Base-by-base conservation (phyloP, 2,329 filamentous ascomycete species). In the Epichloe sylvatica region DNA sequence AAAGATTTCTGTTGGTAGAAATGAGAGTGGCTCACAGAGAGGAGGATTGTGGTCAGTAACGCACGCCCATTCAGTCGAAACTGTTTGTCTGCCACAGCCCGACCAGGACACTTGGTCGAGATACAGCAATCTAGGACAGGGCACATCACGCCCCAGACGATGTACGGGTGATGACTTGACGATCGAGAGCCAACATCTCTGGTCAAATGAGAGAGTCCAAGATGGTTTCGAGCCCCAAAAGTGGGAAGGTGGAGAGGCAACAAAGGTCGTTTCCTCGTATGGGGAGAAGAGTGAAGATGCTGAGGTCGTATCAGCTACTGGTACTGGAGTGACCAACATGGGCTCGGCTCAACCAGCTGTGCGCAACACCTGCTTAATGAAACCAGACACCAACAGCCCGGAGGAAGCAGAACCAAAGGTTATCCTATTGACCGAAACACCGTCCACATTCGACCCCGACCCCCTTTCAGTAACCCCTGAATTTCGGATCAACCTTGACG, bases 21-120 rank as follows among this genome's bases (percentile, higher is more conserved):
- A 25, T n/a, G 41, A 30, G 25, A 34, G 8, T 5, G 19, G 3
- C 17, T 19, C 46, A 36, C 19, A 37, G 21, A 15, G 15, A 19
- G 19, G 21, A n/a, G 9, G 11, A 7, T 9, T 43, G 11, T 48
- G 46, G 46, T 48, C 46, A 35, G 33, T 11, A 43, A n/a, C 46
- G n/a, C 15, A 35, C 12, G 2, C 13, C 17, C 42, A 1, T 5
- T 12, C 39, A 2, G 33, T 8, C 25, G 19, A 51, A 6, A 38
- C 25, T 11, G 35, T 53, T 42, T 56, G 59, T 15, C 58, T 68
- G 15, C 62, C 65, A 46, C 56, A 60, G 47, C 57, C 64, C n/a
- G 59, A 66, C 49, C 50, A 38, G n/a, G 43, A 43, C 13, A 6
- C 30, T 17, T 43, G 46, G 46, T 12, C 23, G 3, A 36, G 25